phyloP scores from a whole-genome alignment of 805 yeast species.

The Candida krabiensis region DNA sequence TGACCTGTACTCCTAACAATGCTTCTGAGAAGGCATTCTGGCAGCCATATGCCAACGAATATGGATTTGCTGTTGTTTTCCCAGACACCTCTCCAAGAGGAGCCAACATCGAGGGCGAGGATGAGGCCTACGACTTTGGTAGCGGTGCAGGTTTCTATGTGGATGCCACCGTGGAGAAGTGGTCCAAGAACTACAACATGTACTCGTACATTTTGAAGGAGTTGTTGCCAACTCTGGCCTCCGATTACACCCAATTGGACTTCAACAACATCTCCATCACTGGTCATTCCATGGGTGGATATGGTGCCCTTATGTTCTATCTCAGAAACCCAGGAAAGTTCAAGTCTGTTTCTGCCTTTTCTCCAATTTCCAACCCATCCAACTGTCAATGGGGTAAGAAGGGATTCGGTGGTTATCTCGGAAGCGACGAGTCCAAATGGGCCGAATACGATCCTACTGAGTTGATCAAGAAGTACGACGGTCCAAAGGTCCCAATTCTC shows the following conservation, averaged over 20 bases:
- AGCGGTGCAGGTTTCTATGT: constrained; percentile 94
- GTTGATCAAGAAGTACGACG: constrained; percentile 56
- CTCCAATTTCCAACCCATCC: constrained; percentile 85
- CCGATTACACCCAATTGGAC: constrained; percentile 51
- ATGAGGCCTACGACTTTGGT: constrained; percentile 79
- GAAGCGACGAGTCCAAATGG: constrained; percentile 64
- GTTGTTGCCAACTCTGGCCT: constrained; percentile 53
- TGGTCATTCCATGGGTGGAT: constrained; percentile 99
- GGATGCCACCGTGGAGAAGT: constrained; percentile 76
- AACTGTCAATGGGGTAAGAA: constrained; percentile 86
- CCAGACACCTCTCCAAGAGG: constrained; percentile 99
- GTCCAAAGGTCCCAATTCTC: constrained; percentile 59
- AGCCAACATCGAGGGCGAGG: constrained; percentile 69
- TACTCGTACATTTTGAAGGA: constrained; percentile 79
- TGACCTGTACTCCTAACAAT: constrained; percentile 91
- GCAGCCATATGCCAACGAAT: constrained; percentile 74
- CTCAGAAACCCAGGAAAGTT: constrained; percentile 70
- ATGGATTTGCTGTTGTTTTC: constrained; percentile 84
- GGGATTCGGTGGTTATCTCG: constrained; percentile 78
- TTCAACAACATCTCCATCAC: constrained; percentile 68
- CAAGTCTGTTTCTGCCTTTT: constrained; percentile 82
- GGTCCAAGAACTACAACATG: constrained; percentile 78
- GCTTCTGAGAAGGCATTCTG: constrained; percentile 92
- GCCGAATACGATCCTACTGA: constrained; percentile 79
- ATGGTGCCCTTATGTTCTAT: constrained; percentile 75